Base-by-base conservation (phyloP, 2,329 filamentous ascomycete genomes). In the Fusarium fracticaudum region DNA sequence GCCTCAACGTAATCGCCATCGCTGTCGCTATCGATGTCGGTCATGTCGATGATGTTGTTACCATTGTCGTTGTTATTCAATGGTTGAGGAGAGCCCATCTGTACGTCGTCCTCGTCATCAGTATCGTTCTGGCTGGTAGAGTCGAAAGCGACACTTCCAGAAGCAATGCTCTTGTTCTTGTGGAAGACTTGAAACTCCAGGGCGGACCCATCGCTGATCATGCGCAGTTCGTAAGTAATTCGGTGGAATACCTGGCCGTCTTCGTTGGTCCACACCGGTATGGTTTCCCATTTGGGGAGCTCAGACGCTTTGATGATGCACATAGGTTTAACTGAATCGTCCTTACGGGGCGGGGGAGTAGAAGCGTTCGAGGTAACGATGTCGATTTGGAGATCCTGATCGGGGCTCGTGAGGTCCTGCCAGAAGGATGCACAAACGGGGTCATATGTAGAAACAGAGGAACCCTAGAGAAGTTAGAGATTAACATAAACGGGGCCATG, bases 151-250 rank as follows among this genome's bases (percentile, higher is more conserved):
- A 81, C 71, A 35, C 76, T 76, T 29, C 76, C 53, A 3, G 64
- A 60, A 3, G 70, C 79, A 8, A 81, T 44, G 1, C 58, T 69
- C n/a, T 72, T 71, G 5, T 65, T 69, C 7, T 73, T 60, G 17
- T 78, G 60, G 26, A 68, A 66, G 4, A 80, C 45, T 1, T 71
- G 47, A 44, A 81, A 79, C 11, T 80, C 78, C 10, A 80, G 57
- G 4, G 72, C 76, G 6, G 62, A 50, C 1, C 79, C 79, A 17
- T 77, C 67, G 24, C 74, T 73, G 11, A 75, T 37, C 65, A 81
- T 79, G 17, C 74, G 57, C 4, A 81, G 51, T 5, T 73, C 64
- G 47, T 74, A 81, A 1, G 41, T n/a, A 9, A 80, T 60, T 10
- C 48, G 15, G 1, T 60, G 54, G 17, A 74, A 77, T 0, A 58